Conservation (phyloP, 2,329 filamentous ascomycete genomes). For the Rachicladosporium sp. region DNA sequence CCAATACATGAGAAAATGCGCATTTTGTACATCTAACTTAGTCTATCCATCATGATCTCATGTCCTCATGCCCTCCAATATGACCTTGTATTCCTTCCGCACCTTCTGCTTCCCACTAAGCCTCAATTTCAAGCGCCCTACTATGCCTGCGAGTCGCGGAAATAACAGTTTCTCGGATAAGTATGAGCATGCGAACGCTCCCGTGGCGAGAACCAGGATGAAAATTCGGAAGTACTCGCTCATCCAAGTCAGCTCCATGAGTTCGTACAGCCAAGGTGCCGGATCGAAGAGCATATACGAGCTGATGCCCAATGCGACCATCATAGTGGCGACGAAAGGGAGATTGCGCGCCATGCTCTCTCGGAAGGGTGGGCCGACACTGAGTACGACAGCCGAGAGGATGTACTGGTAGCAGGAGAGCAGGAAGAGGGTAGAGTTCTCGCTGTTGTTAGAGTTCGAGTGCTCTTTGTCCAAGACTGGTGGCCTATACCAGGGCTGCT, state of each 20-base stretch:
- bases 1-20: neutral
- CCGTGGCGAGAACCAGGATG: slow-evolving; percentile 55
- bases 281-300: slow-evolving; percentile 73
- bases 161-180: slow-evolving; percentile 60
- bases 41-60: slow-evolving; percentile 3
- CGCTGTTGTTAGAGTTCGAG: slow-evolving; percentile 78
- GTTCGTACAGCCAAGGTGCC: slow-evolving; percentile 50
- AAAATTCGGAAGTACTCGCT: slow-evolving; percentile 59
- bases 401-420: slow-evolving; percentile 93
- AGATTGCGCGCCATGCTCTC: slow-evolving; percentile 68
- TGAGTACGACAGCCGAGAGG: slow-evolving; percentile 75
- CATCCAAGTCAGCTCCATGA: slow-evolving; percentile 82
- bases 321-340: slow-evolving; percentile 72
- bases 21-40: neutral
- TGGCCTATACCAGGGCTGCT: slow-evolving; percentile 76
- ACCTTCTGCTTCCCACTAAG: slow-evolving; percentile 54
- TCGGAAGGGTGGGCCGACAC: slow-evolving; percentile 81
- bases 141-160: slow-evolving; percentile 50
- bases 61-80: slow-evolving; percentile 48
- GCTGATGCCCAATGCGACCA: slow-evolving; percentile 53
- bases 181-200: slow-evolving; percentile 59
- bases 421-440: slow-evolving; percentile 85
- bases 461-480: slow-evolving; percentile 66
- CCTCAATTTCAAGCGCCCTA: slow-evolving; percentile 51
- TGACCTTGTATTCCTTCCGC: slow-evolving; percentile 77